Evolutionary conservation across 2,329 filamentous ascomycete genomes (phyloP), one percentile per base, ranked within the genome.

Genomic region (Geosmithia putterillii): DNA sequence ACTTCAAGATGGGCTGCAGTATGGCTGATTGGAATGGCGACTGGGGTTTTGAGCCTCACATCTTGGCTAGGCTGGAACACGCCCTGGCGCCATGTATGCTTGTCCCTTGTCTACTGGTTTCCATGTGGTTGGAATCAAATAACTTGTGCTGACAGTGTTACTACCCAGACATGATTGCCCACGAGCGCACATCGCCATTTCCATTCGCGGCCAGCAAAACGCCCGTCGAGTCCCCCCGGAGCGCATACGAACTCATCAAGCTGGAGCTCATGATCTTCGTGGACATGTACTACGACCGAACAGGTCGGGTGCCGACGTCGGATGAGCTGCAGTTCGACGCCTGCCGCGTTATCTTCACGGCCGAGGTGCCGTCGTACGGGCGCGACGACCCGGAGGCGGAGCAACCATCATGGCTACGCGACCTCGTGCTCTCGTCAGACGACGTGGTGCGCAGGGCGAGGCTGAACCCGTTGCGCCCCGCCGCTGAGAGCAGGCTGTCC

Each of bases 21-120:
- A 68, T 69, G 64, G 56, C 55, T n/a, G 59, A 67, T 22, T 69
- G 65, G 65, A 56, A 62, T 37, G 65, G 66, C 14, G 61, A 63
- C 40, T 64, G 65, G 59, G 64, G 64, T 2, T 64, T 68, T 20
- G 61, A 66, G 20, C 45, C 50, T 1, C 45, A 51, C 0, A 54
- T 64, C 1, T 47, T 60, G 19, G 57, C 60, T 9, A 59, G 62
- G 45, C 52, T 66, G 2, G 62, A 65, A 42, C 64, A 65, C 38
- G 55, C 61, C n/a, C 63, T 67, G 43, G 60, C 62, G 17, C 63
- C 64, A 1, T 65, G 61, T 63, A 52, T n/a, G 55, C 35, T 14
- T 17, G 7, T 25, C 23, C n/a, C 19, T n/a, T 19, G 4, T 8
- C 36, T 38, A 12, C n/a, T 35, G 7, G 15, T 25, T 34, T n/a